Conservation (phyloP, 768 basidiomycete species). For the Pulveroboletus sp. region DNA sequence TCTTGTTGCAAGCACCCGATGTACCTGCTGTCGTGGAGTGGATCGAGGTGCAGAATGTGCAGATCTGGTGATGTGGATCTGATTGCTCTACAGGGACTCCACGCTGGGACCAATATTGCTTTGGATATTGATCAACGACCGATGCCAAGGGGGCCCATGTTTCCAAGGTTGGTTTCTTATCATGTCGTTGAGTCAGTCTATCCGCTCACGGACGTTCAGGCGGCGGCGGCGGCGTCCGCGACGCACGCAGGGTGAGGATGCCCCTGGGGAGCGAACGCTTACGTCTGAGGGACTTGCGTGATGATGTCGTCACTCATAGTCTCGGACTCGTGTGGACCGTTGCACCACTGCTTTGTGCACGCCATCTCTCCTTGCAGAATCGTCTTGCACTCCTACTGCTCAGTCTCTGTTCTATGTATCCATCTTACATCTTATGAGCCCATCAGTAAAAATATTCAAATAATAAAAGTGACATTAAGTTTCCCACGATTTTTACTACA, state of each 20-base stretch:
- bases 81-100: conserved; percentile 58
- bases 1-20: conserved; percentile 84
- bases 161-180: conserved; percentile 54
- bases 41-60: conserved; percentile 72
- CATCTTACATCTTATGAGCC: not conserved
- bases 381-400: no score
- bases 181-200: no score
- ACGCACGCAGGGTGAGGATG: conserved; percentile 12
- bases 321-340: not conserved
- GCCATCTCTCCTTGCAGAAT: no score
- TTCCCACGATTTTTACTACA: conserved; percentile 30
- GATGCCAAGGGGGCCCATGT: conserved; percentile 88
- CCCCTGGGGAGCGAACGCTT: not conserved
- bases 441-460: not conserved
- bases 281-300: not conserved
- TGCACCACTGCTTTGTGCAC: not conserved
- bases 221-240: conserved; percentile 29
- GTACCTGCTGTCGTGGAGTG: conserved; percentile 85
- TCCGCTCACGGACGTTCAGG: conserved; percentile 8
- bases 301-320: not conserved
- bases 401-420: not conserved
- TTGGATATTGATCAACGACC: conserved; percentile 86
- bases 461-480: not conserved
- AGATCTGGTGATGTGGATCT: not conserved
- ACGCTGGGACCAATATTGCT: conserved; percentile 88